These are phyloP conservation scores for Peniophora sp. DNA, from an alignment of 1,284 basidiomycete species.

Conservation along the genomic window DNA sequence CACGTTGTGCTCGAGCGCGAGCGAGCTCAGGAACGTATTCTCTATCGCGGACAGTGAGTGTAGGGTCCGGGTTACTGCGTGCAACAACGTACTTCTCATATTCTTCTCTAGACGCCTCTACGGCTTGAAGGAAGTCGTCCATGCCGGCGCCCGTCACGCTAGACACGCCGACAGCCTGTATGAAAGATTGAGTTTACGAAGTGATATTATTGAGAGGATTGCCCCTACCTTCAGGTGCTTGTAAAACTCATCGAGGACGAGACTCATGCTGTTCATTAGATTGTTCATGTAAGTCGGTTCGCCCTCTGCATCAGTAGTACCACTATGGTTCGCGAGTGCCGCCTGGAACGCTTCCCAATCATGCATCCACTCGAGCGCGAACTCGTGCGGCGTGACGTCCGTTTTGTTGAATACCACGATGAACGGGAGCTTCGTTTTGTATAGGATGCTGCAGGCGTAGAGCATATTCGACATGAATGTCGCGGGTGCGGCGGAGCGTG, in stretches of 20 bases:
- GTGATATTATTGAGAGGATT: neutral
- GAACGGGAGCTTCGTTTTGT: slow-evolving; percentile 97
- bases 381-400: slow-evolving; percentile 83
- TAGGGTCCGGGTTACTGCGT: slow-evolving; percentile 3
- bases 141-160: slow-evolving; percentile 94
- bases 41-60: slow-evolving; percentile 29
- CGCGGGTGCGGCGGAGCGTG: slow-evolving; percentile 88
- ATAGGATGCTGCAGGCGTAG: slow-evolving; percentile 97
- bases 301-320: slow-evolving; percentile 72
- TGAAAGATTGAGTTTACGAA: neutral
- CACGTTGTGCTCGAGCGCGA: slow-evolving; percentile 52
- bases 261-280: slow-evolving; percentile 98
- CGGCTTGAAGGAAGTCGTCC: slow-evolving; percentile 85
- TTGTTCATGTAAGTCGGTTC: slow-evolving; percentile 98
- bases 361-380: slow-evolving; percentile 96
- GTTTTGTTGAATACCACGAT: slow-evolving; percentile 99
- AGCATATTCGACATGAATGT: slow-evolving; percentile 99
- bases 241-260: slow-evolving; percentile 98
- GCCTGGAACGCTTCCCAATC: slow-evolving; percentile 90
- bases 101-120: slow-evolving; percentile 80
- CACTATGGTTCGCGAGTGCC: slow-evolving; percentile 58
- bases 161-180: slow-evolving; percentile 89
- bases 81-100: slow-evolving; percentile 67
- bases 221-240: slow-evolving; percentile 82
- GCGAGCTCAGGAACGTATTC: slow-evolving; percentile 91